Evolutionary conservation across 2,329 filamentous ascomycete species (phyloP), one percentile per base, ranked within the genome.

Genomic region (Curvularia sp.): DNA sequence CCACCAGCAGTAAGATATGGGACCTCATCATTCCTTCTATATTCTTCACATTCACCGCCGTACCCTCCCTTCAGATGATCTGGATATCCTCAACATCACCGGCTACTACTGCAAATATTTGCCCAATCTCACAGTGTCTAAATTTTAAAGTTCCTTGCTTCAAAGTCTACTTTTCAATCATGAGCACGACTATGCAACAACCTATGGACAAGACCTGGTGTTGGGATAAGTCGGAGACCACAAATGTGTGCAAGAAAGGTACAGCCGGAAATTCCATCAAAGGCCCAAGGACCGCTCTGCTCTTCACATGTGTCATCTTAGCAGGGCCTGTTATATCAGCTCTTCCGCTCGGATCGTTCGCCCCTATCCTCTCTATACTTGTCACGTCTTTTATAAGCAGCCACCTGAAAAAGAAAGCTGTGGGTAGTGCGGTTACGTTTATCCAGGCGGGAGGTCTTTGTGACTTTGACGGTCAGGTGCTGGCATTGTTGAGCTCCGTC

Each of bases 401-500:
- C 23, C 34, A 25, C n/a, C 27, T 34, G 34, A 34, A 54, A 12
- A 30, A 19, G 1, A 41, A 27, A 19, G 3, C 13, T 7, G 13
- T 25, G 5, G 34, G 34, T 18, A 18, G 36, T 15, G 52, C 15
- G 10, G 25, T 42, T 27, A 13, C 32, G 10, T 41, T 52, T 10
- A 10, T 57, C 10, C 25, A 57, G 5, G 21, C 49, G 8, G 27
- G 36, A 13, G 39, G 50, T 39, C 34, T 55, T 21, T 6, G 18
- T 34, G 39, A 25, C 8, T 27, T 46, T n/a, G 28, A 54, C 9
- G 46, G 39, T n/a, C 45, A 49, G n/a, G 10, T 50, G 21, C 32
- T 34, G 13, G 36, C 55, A 18, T 30, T 58, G 28, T 23, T 58
- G 47, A 50, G 38, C 50, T 54, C 46, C 55, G 12, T 54, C 19